Evolutionary conservation across 1,139 yeast species (phyloP).

Genomic region (Taphrina populina): DNA sequence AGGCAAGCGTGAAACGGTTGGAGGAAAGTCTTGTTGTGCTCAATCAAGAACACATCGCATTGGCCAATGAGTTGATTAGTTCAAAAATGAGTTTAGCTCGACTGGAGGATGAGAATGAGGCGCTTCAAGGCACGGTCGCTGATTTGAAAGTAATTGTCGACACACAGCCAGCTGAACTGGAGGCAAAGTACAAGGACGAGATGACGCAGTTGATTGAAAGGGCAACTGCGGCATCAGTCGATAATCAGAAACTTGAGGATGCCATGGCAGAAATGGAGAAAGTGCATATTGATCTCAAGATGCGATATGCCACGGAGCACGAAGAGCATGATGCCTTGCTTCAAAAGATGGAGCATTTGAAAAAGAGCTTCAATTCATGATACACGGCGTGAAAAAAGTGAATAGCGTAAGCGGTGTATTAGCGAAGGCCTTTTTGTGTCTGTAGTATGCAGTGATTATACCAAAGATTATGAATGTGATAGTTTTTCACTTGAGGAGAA

Average conservation of each 20-base stretch:
- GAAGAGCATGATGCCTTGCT: constrained; percentile 15
- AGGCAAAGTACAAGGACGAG: constrained; percentile 43
- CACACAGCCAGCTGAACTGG: constrained; percentile 40
- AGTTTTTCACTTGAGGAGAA: neutral
- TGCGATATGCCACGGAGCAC: constrained; percentile 30
- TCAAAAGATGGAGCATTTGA: constrained; percentile 28
- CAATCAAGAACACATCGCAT: constrained; percentile 74
- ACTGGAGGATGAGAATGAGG: constrained; percentile 62
- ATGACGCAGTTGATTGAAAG: constrained; percentile 57
- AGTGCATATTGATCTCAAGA: constrained; percentile 26
- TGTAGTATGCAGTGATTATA: neutral
- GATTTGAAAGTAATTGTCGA: constrained; percentile 50
- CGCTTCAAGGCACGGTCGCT: constrained; percentile 55
- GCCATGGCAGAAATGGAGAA: constrained; percentile 27
- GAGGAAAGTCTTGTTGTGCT: constrained; percentile 68
- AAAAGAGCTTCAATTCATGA: constrained; percentile 30
- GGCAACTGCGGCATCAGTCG: constrained; percentile 34
- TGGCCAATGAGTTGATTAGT: constrained; percentile 71
- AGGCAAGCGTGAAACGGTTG: constrained; percentile 69
- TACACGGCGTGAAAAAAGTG: neutral
- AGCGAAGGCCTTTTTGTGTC: neutral
- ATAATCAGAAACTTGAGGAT: constrained; percentile 23
- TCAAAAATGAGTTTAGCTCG: constrained; percentile 65
- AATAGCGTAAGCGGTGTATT: neutral
- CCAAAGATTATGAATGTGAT: neutral